Conservation (phyloP, 768 basidiomycete species). For the Lactarius evosmus region DNA sequence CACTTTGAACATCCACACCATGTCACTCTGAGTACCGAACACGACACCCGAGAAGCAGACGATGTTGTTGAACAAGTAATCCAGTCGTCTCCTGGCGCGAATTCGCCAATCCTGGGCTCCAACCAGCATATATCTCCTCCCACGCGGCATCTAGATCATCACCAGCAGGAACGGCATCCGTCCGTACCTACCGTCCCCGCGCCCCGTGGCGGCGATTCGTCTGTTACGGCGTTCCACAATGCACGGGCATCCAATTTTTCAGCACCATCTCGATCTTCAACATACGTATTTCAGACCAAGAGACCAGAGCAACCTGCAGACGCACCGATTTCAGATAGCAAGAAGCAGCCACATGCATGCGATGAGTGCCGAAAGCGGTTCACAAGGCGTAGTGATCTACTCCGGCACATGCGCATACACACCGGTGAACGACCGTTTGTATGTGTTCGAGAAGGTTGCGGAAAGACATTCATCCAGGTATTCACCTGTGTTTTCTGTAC, state of each 20-base stretch:
- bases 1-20: conserved; percentile 61
- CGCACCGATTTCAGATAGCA: conserved; percentile 29
- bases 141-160: conserved; percentile 12
- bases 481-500: conserved; percentile 22
- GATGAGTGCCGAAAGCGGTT: conserved; percentile 79
- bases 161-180: conserved; percentile 14
- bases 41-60: conserved; percentile 8
- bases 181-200: conserved; percentile 9
- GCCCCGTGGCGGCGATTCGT: conserved; percentile 1
- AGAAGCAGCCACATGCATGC: conserved; percentile 53
- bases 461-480: conserved; percentile 92
- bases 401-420: conserved; percentile 85
- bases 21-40: conserved; percentile 27
- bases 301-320: conserved; percentile 30
- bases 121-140: neutral
- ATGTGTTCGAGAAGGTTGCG: conserved; percentile 68
- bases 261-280: conserved; percentile 18
- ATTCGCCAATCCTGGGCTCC: conserved; percentile 17
- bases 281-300: conserved; percentile 10
- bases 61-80: conserved; percentile 22
- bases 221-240: conserved; percentile 13
- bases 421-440: conserved; percentile 86
- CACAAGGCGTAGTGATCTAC: conserved; percentile 77
- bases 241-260: conserved; percentile 3
- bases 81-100: conserved; percentile 14